These are phyloP conservation scores for Glycine latifolia DNA, from an alignment of 306 rosid species.

Conservation along the genomic window DNA sequence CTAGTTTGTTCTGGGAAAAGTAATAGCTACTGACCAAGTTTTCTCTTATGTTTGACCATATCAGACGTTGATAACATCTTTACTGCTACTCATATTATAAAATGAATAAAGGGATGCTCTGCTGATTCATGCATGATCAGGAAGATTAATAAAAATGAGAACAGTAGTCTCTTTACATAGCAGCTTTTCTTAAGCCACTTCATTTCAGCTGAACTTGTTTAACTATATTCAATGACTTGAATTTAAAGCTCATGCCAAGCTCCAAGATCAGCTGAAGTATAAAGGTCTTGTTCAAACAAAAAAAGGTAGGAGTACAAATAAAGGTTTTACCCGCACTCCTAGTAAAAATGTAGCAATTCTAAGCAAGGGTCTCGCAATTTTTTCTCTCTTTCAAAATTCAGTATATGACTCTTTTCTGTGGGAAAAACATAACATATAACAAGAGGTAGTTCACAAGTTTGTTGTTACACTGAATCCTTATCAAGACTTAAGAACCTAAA, in stretches of 20 bases:
- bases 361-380: not conserved
- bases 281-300: not conserved
- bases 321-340: not conserved
- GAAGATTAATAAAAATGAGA: not conserved
- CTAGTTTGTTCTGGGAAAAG: not conserved
- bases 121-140: not conserved
- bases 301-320: too few relatives aligned
- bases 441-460: not conserved
- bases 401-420: not conserved
- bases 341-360: not conserved
- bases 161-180: constrained; percentile 4
- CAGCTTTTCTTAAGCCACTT: constrained; percentile 4
- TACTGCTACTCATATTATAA: constrained; percentile 20
- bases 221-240: not conserved
- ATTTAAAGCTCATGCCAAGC: not conserved
- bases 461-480: not conserved
- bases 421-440: not conserved
- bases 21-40: too few relatives aligned
- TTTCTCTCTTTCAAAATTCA: not conserved
- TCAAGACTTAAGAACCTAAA: constrained; percentile 9
- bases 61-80: constrained; percentile 3
- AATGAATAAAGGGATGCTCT: not conserved
- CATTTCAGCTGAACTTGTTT: constrained; percentile 6
- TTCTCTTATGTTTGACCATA: not conserved
- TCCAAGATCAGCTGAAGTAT: not conserved